Percentiles rank a stretch among this genome's conserved stretches.
These are phyloP conservation scores for Gossypium trilobum DNA, from an alignment of 441 rosid genomes.

Conservation along the genomic window DNA sequence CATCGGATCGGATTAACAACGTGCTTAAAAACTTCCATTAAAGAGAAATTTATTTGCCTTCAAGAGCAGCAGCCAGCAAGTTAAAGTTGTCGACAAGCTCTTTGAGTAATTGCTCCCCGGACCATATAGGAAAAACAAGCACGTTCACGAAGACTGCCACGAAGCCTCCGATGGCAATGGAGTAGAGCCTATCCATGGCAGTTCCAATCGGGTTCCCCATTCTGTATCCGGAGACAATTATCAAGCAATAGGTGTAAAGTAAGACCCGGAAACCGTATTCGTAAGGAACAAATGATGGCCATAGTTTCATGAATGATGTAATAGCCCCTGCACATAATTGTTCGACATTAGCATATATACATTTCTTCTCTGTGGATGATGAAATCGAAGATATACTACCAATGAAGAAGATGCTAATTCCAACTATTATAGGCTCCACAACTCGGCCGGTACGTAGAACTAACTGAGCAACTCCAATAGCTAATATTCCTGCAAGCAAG, in stretches of 20 bases:
- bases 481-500: conserved; percentile 54
- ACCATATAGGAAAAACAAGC: conserved; percentile 50
- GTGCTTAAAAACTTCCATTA: not conserved
- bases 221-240: conserved; percentile 52
- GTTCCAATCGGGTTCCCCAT: conserved; percentile 54
- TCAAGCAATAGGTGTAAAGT: conserved; percentile 57
- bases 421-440: conserved; percentile 54
- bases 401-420: conserved; percentile 50
- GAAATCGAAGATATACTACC: conserved; percentile 36
- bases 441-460: conserved; percentile 34
- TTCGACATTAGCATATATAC: conserved; percentile 1
- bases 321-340: conserved; percentile 32
- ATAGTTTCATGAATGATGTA: conserved; percentile 55
- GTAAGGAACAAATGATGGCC: conserved; percentile 57
- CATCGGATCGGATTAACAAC: not conserved
- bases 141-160: conserved; percentile 59
- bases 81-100: conserved; percentile 42
- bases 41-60: conserved; percentile 30
- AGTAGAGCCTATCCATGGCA: conserved; percentile 55
- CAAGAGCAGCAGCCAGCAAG: conserved; percentile 51
- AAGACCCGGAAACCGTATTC: conserved; percentile 59
- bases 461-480: conserved; percentile 33
- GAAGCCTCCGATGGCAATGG: conserved; percentile 54
- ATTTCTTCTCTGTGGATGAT: not conserved
- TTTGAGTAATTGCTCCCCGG: conserved; percentile 52